Percentiles rank a stretch among this genome's conserved stretches.
phyloP scores from a whole-genome alignment of 495 filamentous ascomycete species.

The Penicillium argentinense region DNA sequence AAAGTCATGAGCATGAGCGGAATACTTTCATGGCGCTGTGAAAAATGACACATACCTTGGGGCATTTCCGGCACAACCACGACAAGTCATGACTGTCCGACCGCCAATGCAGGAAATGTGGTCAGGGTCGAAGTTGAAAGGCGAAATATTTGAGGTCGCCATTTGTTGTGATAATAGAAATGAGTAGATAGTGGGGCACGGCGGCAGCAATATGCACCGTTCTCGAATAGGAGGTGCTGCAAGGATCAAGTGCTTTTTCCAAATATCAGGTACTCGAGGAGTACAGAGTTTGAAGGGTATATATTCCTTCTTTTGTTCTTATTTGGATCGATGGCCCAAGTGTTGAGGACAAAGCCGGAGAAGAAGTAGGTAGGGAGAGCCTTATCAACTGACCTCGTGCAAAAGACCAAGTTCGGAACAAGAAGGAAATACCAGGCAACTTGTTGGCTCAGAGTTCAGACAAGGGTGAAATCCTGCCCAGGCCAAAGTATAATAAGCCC shows the following conservation, averaged over 20 bases:
- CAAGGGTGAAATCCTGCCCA: slow-evolving; percentile 20
- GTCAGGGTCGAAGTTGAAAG: slow-evolving; percentile 31
- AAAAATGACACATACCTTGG: slow-evolving; percentile 30
- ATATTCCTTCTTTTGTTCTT: neutral
- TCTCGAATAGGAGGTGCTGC: slow-evolving; percentile 3
- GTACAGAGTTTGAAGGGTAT: neutral
- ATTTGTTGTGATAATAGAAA: slow-evolving; percentile 13
- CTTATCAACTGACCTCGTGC: slow-evolving; percentile 6
- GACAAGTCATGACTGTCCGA: slow-evolving; percentile 38
- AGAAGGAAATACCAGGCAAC: slow-evolving; percentile 12
- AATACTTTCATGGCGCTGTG: neutral
- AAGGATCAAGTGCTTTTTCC: neutral
- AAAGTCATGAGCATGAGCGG: neutral
- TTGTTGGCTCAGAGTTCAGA: slow-evolving; percentile 10
- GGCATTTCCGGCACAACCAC: slow-evolving; percentile 40
- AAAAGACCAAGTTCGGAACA: slow-evolving; percentile 11
- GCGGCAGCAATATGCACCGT: neutral
- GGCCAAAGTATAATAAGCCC: slow-evolving; percentile 23
- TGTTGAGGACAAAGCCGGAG: neutral
- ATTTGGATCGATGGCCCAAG: neutral
- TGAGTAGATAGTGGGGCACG: neutral
- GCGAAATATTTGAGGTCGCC: slow-evolving; percentile 17
- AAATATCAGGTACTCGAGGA: neutral
- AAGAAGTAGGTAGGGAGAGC: neutral
- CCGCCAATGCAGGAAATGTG: slow-evolving; percentile 42